Conservation (phyloP, 805 yeast species). For the Yarrowia sp. region DNA sequence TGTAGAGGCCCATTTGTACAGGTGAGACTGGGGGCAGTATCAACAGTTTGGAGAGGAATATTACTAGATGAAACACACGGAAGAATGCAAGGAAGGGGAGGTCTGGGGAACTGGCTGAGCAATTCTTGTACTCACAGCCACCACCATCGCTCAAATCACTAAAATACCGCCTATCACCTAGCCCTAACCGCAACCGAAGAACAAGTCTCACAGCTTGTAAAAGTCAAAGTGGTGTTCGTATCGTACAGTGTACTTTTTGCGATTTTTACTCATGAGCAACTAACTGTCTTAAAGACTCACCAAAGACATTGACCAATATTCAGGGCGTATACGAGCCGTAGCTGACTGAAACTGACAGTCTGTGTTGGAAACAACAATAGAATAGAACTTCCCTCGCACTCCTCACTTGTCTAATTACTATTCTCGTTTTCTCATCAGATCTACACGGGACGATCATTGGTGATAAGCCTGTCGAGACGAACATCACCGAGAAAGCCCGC, state of each 20-base stretch:
- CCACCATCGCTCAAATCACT: too few relatives aligned
- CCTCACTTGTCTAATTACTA: too few relatives aligned
- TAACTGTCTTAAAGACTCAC: neutral
- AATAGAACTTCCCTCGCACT: too few relatives aligned
- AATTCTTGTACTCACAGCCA: too few relatives aligned
- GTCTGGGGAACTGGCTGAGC: too few relatives aligned
- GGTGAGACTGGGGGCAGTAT: constrained; percentile 9
- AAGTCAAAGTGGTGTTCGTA: neutral
- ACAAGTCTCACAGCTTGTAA: neutral
- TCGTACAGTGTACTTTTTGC: constrained; percentile 16
- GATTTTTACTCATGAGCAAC: constrained; percentile 2
- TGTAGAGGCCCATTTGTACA: constrained; percentile 6
- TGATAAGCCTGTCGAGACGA: neutral
- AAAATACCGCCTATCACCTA: neutral
- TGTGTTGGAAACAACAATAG: too few relatives aligned
- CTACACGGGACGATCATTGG: neutral
- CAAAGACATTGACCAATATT: neutral
- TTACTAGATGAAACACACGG: too few relatives aligned
- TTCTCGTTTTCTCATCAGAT: neutral
- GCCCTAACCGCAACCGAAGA: constrained; percentile 2
- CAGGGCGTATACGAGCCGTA: too few relatives aligned
- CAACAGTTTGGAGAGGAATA: too few relatives aligned
- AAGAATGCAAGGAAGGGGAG: too few relatives aligned
- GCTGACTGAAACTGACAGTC: neutral
- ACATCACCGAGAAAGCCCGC: neutral